These are phyloP conservation scores for Pythium biforme DNA, from an alignment of 352 stramenopile species.

Conservation along the genomic window DNA sequence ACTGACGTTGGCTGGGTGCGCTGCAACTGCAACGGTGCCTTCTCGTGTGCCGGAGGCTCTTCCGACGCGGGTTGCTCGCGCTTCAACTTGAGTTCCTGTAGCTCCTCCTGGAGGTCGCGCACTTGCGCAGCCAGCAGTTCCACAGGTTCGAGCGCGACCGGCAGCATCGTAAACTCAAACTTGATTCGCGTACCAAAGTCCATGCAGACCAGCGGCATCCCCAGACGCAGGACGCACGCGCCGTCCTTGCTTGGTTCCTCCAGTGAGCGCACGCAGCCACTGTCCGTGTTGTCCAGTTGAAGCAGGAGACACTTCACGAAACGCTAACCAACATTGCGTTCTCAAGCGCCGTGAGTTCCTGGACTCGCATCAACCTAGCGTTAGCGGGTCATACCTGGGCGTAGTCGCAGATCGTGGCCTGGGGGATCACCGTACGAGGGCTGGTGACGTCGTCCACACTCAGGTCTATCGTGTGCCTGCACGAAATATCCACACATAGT, in stretches of 20 bases:
- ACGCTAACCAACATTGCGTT: background rate
- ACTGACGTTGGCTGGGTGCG: too few species aligned
- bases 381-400: too few species aligned
- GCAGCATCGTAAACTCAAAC: background rate
- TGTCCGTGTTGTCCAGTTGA: background rate
- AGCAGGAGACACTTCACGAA: background rate
- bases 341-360: too few species aligned
- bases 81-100: background rate
- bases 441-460: too few species aligned
- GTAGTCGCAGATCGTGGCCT: too few species aligned
- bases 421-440: too few species aligned
- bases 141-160: background rate
- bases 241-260: background rate
- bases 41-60: too few species aligned
- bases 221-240: background rate
- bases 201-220: background rate
- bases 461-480: too few species aligned
- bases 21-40: too few species aligned
- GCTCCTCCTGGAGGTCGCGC: background rate
- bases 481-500: too few species aligned
- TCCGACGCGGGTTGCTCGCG: too few species aligned
- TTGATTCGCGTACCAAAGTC: background rate
- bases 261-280: background rate
- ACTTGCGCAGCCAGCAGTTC: constrained; percentile 1
- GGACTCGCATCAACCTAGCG: too few species aligned